Evolutionary conservation across 176 grass and related monocot genomes (phyloP).

Genomic region (Aechmea fasciata): DNA sequence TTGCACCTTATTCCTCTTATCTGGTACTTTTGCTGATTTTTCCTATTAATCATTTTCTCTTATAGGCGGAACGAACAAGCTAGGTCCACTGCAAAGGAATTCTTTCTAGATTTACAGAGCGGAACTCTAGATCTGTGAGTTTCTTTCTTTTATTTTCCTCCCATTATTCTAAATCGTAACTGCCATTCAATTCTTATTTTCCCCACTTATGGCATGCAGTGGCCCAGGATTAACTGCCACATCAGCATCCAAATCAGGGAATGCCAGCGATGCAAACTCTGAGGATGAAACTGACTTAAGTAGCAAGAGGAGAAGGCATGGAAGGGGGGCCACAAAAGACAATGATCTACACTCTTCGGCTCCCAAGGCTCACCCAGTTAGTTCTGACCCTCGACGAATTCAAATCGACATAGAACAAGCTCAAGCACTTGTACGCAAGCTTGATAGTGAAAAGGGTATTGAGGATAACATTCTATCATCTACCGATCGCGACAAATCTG

Average conservation of each 20-base stretch:
- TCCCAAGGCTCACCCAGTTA: slow-evolving; percentile 62
- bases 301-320: slow-evolving; percentile 72
- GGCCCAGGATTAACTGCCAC: slow-evolving; percentile 54
- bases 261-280: slow-evolving; percentile 70
- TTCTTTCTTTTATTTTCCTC: neutral
- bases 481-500: slow-evolving; percentile 53
- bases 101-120: slow-evolving; percentile 91
- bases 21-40: neutral
- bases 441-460: slow-evolving; percentile 88
- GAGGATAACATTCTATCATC: slow-evolving; percentile 59
- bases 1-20: neutral
- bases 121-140: slow-evolving; percentile 88
- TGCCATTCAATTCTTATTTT: slow-evolving; percentile 36
- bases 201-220: slow-evolving; percentile 30
- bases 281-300: slow-evolving; percentile 70
- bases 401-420: slow-evolving; percentile 79
- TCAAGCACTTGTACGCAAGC: slow-evolving; percentile 53
- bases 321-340: slow-evolving; percentile 56
- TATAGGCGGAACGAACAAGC: slow-evolving; percentile 40
- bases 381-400: slow-evolving; percentile 60
- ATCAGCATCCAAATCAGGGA: slow-evolving; percentile 37
- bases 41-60: neutral
- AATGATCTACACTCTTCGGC: slow-evolving; percentile 51
- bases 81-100: slow-evolving; percentile 52
- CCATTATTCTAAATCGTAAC: neutral